Base-by-base conservation (phyloP, 768 basidiomycete genomes). In the Lanmaoa pseudosensibilis region DNA sequence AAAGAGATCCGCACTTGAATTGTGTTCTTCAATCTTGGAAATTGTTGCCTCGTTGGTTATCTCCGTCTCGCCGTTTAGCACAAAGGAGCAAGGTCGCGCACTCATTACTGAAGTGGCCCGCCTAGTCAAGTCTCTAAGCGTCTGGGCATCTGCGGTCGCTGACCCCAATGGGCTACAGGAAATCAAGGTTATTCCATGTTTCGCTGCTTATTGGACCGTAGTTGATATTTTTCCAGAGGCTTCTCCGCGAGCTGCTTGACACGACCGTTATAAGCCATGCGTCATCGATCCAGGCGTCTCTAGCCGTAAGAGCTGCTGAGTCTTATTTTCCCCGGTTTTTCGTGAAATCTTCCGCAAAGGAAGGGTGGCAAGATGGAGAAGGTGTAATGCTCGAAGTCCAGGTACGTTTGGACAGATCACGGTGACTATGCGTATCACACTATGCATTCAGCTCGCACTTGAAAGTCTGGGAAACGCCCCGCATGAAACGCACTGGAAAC, bases 261-360 rank as follows among this genome's bases (percentile, higher is more conserved):
- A 63, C 69, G 16, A 66, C 74, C 13, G 46, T 80, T 10, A 55
- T 72, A 3, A 59, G 59, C 11, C 80, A 71, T 57, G 69, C 75
- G 16, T 63, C 66, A 41, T 77, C 67, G 38, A 74, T 84, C 19
- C 72, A 77, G 33, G 72, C 76, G 2, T 75, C 66, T 11, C 67
- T 84, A 4, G 79, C 84, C 2, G 74, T 79, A 54, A 70, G 80
- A 49, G 73, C 75, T 8, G 80, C 84, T 43, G 75, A 78, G 60
- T 32, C 52, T 10, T 65, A 70, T 48, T 83, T 78, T 59, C 80
- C 85, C 9, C 75, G 79, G 16, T 69, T 80, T 30, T 74, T 76
- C 1, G 52, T 76, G 23, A 65, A 67, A 41, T 73, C 77, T 4
- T 59, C 67, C 16, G 55, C 69, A 15, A 52, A 62, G 41, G 52